Conservation (phyloP, 2,329 filamentous ascomycete genomes). For the Beauveria bassiana region DNA sequence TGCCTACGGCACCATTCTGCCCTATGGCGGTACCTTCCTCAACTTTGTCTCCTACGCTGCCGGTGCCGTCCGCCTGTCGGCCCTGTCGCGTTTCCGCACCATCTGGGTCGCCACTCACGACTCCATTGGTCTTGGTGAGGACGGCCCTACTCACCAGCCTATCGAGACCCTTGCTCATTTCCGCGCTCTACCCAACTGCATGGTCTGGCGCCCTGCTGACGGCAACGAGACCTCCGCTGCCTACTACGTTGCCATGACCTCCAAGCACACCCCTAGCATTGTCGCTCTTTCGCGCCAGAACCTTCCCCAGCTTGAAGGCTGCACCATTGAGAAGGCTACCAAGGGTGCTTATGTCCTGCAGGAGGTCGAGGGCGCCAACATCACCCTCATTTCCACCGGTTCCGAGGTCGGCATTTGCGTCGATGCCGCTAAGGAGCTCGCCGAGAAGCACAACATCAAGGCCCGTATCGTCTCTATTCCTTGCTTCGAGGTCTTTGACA, state of each 20-base stretch:
- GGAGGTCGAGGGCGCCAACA: constrained; percentile 72
- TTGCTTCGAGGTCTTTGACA: constrained; percentile 95
- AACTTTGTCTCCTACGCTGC: constrained; percentile 99
- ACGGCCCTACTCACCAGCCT: constrained; percentile 97
- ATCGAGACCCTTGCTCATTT: constrained; percentile 98
- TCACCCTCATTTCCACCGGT: constrained; percentile 90
- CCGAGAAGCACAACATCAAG: constrained; percentile 79
- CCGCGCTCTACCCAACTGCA: constrained; percentile 96
- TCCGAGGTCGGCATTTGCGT: constrained; percentile 93
- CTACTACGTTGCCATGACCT: constrained; percentile 91
- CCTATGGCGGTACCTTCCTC: constrained; percentile 92
- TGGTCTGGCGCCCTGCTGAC: constrained; percentile 98
- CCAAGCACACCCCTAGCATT: constrained; percentile 85
- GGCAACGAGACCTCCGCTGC: constrained; percentile 97
- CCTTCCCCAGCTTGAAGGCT: constrained; percentile 93
- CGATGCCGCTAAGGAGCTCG: constrained; percentile 84
- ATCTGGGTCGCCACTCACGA: constrained; percentile 98
- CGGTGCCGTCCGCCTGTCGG: constrained; percentile 87
- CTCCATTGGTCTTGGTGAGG: constrained; percentile 97
- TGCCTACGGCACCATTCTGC: constrained; percentile 91
- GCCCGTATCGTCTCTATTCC: constrained; percentile 92
- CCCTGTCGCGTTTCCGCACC: constrained; percentile 80
- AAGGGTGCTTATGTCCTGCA: constrained; percentile 94
- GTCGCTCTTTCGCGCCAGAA: constrained; percentile 95
- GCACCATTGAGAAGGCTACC: constrained; percentile 76